phyloP scores from a whole-genome alignment of 2,329 filamentous ascomycete species.

The Alternaria solani region DNA sequence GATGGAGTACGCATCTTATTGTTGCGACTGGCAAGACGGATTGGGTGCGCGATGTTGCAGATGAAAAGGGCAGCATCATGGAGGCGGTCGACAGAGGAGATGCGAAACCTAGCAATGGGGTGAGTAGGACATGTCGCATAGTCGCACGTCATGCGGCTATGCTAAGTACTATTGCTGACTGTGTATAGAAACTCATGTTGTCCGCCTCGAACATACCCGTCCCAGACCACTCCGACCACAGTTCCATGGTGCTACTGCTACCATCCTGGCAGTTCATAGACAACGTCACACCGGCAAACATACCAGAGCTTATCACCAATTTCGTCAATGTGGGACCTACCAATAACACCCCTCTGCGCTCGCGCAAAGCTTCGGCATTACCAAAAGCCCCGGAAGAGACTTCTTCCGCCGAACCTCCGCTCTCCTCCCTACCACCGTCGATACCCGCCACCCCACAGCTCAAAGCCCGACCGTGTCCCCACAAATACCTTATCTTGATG shows the following conservation, averaged over 20 bases:
- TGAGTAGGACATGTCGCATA: constrained; percentile 53
- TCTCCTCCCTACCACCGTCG: constrained; percentile 33
- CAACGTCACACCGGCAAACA: constrained; percentile 79
- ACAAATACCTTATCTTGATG: constrained; percentile 86
- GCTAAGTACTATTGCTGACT: background rate
- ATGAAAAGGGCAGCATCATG: constrained; percentile 76
- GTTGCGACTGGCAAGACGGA: constrained; percentile 96
- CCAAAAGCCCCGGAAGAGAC: constrained; percentile 25
- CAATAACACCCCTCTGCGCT: constrained; percentile 68
- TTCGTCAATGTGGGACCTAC: constrained; percentile 78
- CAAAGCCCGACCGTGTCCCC: constrained; percentile 73
- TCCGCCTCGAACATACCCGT: constrained; percentile 91
- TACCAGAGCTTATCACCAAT: constrained; percentile 73
- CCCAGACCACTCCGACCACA: constrained; percentile 68
- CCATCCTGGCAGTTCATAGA: constrained; percentile 85
- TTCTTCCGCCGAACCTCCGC: constrained; percentile 21
- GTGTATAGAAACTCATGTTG: constrained; percentile 77
- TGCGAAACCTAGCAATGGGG: constrained; percentile 71
- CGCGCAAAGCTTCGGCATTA: constrained; percentile 20
- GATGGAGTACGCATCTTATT: constrained; percentile 87
- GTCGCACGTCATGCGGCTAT: background rate
- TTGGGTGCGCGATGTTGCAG: constrained; percentile 85
- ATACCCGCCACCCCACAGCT: constrained; percentile 52
- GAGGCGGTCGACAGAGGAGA: constrained; percentile 61
- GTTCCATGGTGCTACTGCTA: constrained; percentile 81